phyloP scores from a whole-genome alignment of 2,329 filamentous ascomycete species.

The Phialophora macrospora region DNA sequence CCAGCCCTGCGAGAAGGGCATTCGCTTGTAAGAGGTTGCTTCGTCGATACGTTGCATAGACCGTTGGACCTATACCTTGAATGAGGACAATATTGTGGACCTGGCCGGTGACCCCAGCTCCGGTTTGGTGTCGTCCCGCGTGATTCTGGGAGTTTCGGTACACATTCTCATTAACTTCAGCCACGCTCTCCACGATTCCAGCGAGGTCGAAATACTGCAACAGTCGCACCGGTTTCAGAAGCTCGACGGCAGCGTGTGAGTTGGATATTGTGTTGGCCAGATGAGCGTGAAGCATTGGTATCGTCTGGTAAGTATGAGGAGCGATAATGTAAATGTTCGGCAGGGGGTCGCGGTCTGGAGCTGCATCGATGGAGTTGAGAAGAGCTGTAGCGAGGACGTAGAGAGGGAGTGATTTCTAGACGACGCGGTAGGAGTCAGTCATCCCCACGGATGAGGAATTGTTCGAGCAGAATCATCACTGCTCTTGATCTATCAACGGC shows the following conservation, averaged over 20 bases:
- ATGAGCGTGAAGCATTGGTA: conserved; percentile 26
- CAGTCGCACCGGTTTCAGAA: conserved; percentile 30
- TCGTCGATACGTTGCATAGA: conserved; percentile 29
- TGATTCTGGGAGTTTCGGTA: conserved; percentile 10
- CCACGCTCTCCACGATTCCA: conserved; percentile 30
- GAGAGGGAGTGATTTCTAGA: conserved; percentile 15
- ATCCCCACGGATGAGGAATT: neutral
- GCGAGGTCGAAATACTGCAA: conserved; percentile 36
- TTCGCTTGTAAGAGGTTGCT: conserved; percentile 32
- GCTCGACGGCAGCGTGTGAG: conserved; percentile 25
- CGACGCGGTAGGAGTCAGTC: conserved; percentile 9
- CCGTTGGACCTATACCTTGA: conserved; percentile 22
- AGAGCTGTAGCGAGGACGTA: conserved; percentile 23
- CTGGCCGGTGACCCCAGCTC: neutral
- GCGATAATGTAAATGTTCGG: conserved; percentile 25
- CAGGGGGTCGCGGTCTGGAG: neutral
- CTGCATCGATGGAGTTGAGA: neutral
- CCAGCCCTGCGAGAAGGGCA: conserved; percentile 27
- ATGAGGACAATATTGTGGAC: conserved; percentile 27
- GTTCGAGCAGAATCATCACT: neutral
- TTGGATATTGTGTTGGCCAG: conserved; percentile 21
- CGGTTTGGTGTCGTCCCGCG: neutral
- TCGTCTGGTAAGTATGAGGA: conserved; percentile 28
- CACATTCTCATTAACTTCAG: conserved; percentile 30
- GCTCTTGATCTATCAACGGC: neutral